A percentile compares a stretch with the other conserved stretches of the same genome.
Evolutionary conservation across 495 filamentous ascomycete genomes (phyloP).

Genomic region (Tuber microsphaerosporum): DNA sequence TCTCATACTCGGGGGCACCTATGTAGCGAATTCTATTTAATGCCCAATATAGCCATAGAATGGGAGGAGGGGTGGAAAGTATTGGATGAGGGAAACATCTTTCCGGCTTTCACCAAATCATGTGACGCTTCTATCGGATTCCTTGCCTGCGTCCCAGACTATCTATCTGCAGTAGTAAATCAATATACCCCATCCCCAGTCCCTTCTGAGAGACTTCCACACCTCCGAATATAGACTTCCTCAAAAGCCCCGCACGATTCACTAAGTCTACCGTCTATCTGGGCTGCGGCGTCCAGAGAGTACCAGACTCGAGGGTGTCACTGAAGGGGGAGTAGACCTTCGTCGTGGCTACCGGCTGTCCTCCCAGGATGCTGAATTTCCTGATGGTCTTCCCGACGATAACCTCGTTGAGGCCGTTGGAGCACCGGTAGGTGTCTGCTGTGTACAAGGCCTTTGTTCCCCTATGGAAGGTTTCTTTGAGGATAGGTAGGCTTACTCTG

Average conservation of each 20-base stretch:
- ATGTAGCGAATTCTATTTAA: constrained; percentile 57
- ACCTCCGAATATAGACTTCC: constrained; percentile 61
- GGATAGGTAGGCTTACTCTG: constrained; percentile 59
- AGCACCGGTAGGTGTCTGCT: constrained; percentile 57
- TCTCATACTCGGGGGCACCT: constrained; percentile 62
- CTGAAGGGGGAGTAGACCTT: constrained; percentile 65
- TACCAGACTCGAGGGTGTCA: neutral
- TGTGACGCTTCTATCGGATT: constrained; percentile 70
- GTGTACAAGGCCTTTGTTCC: constrained; percentile 73
- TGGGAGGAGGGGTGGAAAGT: neutral
- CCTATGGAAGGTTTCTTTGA: constrained; percentile 59
- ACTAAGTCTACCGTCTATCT: neutral
- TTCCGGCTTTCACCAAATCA: constrained; percentile 56
- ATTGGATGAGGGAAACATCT: constrained; percentile 9
- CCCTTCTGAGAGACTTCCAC: constrained; percentile 60
- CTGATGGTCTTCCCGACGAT: constrained; percentile 72
- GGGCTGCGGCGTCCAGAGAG: neutral
- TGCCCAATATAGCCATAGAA: neutral
- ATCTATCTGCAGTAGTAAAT: constrained; percentile 70
- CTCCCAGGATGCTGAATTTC: constrained; percentile 68
- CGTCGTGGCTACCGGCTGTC: constrained; percentile 65
- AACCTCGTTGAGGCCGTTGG: constrained; percentile 61
- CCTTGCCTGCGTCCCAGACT: constrained; percentile 51
- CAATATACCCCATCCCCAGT: constrained; percentile 61
- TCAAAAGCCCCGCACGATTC: constrained; percentile 49